A percentile compares a stretch with the other conserved stretches of the same genome.
These are phyloP conservation scores for Pascua guehoae DNA, from an alignment of 1,284 basidiomycete genomes.

Conservation along the genomic window DNA sequence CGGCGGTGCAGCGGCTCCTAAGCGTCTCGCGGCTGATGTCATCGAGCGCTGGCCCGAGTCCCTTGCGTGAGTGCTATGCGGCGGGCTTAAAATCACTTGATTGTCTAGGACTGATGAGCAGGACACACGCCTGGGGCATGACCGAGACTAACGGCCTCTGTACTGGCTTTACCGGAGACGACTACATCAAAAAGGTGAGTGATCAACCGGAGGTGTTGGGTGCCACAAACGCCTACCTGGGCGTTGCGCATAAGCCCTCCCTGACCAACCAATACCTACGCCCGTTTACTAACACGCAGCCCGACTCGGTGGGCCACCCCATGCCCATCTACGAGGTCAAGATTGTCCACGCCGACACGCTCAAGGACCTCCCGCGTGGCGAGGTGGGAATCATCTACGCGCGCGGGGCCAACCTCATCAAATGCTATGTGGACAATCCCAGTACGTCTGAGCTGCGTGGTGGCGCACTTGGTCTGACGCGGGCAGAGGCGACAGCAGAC, in stretches of 20 bases:
- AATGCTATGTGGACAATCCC: constrained; percentile 33
- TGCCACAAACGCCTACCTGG: too few species aligned
- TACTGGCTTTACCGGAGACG: constrained; percentile 32
- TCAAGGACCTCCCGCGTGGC: constrained; percentile 18
- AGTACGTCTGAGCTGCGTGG: constrained; percentile 15
- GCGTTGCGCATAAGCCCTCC: too few species aligned
- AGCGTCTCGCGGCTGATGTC: constrained; percentile 32
- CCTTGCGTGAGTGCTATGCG: constrained; percentile 5
- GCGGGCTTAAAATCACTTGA: too few species aligned
- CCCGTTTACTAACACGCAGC: too few species aligned
- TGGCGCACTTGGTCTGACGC: not conserved
- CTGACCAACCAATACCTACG: too few species aligned
- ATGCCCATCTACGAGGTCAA: constrained; percentile 32
- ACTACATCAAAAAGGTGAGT: constrained; percentile 34
- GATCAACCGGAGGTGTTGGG: constrained; percentile 19
- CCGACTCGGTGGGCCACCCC: constrained; percentile 21
- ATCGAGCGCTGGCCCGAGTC: constrained; percentile 30
- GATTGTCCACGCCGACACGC: constrained; percentile 33
- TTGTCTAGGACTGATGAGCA: not conserved
- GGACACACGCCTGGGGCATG: constrained; percentile 38
- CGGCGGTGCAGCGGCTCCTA: constrained; percentile 41
- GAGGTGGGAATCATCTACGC: constrained; percentile 30
- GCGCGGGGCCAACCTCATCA: constrained; percentile 40
- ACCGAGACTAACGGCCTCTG: constrained; percentile 44
- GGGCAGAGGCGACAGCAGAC: constrained; percentile 2